Evolutionary conservation across 768 basidiomycete species (phyloP), one percentile per base, ranked within the genome.

Genomic region (Mycena olivaceomarginata): DNA sequence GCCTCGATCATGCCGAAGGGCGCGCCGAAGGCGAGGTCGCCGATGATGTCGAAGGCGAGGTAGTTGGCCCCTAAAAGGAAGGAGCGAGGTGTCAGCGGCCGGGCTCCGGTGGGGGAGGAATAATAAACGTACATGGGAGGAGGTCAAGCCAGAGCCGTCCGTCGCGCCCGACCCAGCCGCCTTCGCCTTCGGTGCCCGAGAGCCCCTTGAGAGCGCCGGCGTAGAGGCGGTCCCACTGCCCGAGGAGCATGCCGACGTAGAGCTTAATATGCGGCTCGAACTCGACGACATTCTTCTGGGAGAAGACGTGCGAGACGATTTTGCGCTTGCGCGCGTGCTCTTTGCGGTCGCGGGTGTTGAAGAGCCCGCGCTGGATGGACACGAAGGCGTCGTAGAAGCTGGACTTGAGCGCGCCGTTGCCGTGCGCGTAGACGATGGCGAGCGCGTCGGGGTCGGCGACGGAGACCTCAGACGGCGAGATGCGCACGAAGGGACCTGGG

Each of bases 321-420:
- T 98, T 98, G 87, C 96, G 93, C 86, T 97, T 98, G 57, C 97
- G 92, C 8, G 95, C 90, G 83, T 98, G 97, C 73, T 96, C 95
- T 8, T 85, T 82, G 43, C 96, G 92, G 81, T 94, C 91, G 60
- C 96, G 92, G 20, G 94, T 95, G 84, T 94, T 95, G 90, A 96
- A 96, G 40, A 96, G 86, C 1, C 94, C 94, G 41, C 93, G 90
- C 43, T 86, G 87, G 73, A 95, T 94, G 40, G 93, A 93, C 37
- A 96, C 94, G 80, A 97, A 96, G 18, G 92, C 92, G 74, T 94
- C 93, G 82, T 94, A 96, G 83, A 96, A 96, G n/a, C 90, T 82
- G 18, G 93, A 91, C 81, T 97, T 97, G 72, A 94, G 89, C 7
- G 94, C 91, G n/a, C 96, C 96, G 72, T 93, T 96, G 5, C 96